Evolutionary conservation across 2,329 filamentous ascomycete genomes (phyloP), one percentile per base, ranked within the genome.

Genomic region (Chrysoporthe cubensis): DNA sequence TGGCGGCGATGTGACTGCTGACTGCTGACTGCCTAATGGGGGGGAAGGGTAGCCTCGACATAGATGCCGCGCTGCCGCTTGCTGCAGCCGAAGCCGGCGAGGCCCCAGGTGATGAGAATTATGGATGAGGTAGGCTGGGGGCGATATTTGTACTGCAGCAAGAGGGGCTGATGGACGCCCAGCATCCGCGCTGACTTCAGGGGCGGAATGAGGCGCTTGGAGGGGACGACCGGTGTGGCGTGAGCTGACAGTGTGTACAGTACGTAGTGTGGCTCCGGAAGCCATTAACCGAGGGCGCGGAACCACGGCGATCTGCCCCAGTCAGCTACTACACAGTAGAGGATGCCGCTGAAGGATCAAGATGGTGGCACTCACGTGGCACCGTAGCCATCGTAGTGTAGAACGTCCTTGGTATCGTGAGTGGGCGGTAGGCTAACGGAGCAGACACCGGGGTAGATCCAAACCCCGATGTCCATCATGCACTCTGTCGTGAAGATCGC

Each of bases 131-230:
- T 1, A 48, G 59, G 59, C 59, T 40, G 44, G 44, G 46, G 43
- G 44, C 34, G 14, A 48, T 57, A 62, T 46, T 26, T 43, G 37
- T 40, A 26, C 18, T 13, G 46, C 21, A 52, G 21, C 13, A 60
- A 60, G 44, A 42, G n/a, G 21, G 58, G 21, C n/a, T 32, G 40
- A 9, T 52, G 48, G 26, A 43, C n/a, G 13, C 58, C 26, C 34
- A 57, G 16, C 58, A n/a, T 52, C n/a, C 26, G 54, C 44, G 62
- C 62, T 64, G 62, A 65, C 54, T 65, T 34, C 56, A 65, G 63
- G 52, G 44, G 63, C 43, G 56, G 16, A 42, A 14, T 54, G 57
- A 60, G 64, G 64, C 46, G 57, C 57, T 32, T 32, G 34, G 44
- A 34, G 44, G 26, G 13, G 9, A 50, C 2, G 3, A 52, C 16